Conservation (phyloP, 768 basidiomycete species). For the Suillus americanus region DNA sequence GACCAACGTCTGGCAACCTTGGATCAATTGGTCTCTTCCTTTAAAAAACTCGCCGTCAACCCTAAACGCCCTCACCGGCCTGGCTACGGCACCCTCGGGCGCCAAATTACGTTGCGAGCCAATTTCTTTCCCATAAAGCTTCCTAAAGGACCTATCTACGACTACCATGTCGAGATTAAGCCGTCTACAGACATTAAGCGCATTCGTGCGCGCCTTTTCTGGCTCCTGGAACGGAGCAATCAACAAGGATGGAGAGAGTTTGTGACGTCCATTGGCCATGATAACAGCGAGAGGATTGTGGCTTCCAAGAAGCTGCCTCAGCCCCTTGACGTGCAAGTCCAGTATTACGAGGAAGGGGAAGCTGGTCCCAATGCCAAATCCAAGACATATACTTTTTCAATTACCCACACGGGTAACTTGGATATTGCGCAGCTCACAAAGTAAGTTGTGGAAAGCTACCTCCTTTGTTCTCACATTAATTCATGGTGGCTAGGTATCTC, state of each 20-base stretch:
- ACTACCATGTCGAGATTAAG: slow-evolving; percentile 42
- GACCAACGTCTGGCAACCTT: slow-evolving; percentile 32
- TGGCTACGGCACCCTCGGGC: slow-evolving; percentile 44
- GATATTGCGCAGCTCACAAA: slow-evolving; percentile 27
- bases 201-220: slow-evolving; percentile 41
- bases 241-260: slow-evolving; percentile 38
- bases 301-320: slow-evolving; percentile 38
- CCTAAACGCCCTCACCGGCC: slow-evolving; percentile 45
- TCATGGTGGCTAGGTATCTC: slow-evolving; percentile 34
- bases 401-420: slow-evolving; percentile 33
- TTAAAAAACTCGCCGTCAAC: slow-evolving; percentile 30
- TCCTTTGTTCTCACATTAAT: background rate
- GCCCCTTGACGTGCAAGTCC: slow-evolving; percentile 33
- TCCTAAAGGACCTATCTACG: slow-evolving; percentile 40
- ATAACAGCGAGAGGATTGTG: slow-evolving; percentile 42
- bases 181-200: slow-evolving; percentile 37
- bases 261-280: slow-evolving; percentile 38
- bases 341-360: slow-evolving; percentile 43
- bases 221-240: slow-evolving; percentile 39
- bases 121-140: slow-evolving; percentile 51
- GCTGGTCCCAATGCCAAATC: slow-evolving; percentile 25
- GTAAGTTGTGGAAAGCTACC: slow-evolving; percentile 27
- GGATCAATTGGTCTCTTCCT: slow-evolving; percentile 27
- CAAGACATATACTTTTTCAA: slow-evolving; percentile 38
- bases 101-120: slow-evolving; percentile 40